These are phyloP conservation scores for Brettanomyces custersianus DNA, from an alignment of 805 yeast species.

Conservation along the genomic window DNA sequence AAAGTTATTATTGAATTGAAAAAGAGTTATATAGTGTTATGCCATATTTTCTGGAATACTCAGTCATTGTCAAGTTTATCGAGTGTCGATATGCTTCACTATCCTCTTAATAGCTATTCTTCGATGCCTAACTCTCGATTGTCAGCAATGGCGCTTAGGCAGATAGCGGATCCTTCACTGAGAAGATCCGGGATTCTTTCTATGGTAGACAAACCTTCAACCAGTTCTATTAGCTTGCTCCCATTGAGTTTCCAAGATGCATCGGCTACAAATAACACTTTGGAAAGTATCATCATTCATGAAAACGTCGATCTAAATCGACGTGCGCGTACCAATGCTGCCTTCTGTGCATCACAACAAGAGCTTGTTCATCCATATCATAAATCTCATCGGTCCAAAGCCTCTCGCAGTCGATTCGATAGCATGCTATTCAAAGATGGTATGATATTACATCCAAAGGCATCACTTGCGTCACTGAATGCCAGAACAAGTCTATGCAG, in stretches of 20 bases:
- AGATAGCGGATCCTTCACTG: constrained; percentile 29
- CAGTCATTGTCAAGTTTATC: constrained; percentile 15
- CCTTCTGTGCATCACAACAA: neutral
- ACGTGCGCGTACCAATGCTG: neutral
- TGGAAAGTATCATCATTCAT: constrained; percentile 4
- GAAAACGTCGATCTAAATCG: neutral
- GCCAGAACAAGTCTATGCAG: constrained; percentile 4
- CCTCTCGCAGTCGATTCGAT: neutral
- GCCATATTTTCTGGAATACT: constrained; percentile 26
- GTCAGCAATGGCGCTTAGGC: constrained; percentile 29
- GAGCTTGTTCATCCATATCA: neutral
- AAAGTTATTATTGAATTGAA: constrained; percentile 26
- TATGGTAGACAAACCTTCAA: constrained; percentile 21
- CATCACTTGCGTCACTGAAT: constrained; percentile 23
- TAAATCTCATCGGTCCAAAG: neutral
- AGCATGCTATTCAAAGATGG: constrained; percentile 8
- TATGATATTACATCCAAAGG: constrained; percentile 25
- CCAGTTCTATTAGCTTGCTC: constrained; percentile 16
- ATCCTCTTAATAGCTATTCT: constrained; percentile 18
- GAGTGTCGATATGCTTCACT: constrained; percentile 13
- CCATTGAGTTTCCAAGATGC: constrained; percentile 5
- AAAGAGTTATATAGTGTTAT: constrained; percentile 23
- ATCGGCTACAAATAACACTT: constrained; percentile 4
- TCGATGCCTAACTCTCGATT: constrained; percentile 24
- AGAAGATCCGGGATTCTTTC: constrained; percentile 33